phyloP scores from a whole-genome alignment of 73 alveolate species.

The Blepharisma japonicum region DNA sequence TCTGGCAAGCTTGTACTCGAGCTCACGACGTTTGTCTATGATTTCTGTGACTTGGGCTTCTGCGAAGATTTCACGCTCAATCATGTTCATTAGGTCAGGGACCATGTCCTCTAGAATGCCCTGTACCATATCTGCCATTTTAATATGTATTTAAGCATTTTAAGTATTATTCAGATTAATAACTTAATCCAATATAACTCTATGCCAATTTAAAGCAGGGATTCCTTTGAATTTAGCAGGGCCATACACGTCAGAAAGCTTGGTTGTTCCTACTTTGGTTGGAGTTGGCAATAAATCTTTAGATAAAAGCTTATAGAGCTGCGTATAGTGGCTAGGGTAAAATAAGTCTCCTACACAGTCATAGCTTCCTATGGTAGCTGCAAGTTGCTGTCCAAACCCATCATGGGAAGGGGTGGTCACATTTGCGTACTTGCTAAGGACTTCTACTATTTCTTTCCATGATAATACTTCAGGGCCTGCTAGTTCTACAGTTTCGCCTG shows the following conservation, averaged over 20 bases:
- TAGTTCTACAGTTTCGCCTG: not conserved
- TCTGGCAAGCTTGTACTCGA: slow-evolving; percentile 29
- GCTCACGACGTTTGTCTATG: not conserved
- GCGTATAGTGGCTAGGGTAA: slow-evolving; percentile 18
- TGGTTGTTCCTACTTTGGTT: not conserved
- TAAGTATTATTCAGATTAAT: not conserved
- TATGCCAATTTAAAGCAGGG: slow-evolving; percentile 5
- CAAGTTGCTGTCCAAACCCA: too few relatives aligned
- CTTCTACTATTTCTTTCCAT: not conserved
- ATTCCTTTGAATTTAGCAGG: not conserved
- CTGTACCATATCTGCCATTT: slow-evolving; percentile 29
- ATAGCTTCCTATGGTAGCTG: too few relatives aligned
- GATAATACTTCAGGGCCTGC: slow-evolving; percentile 15
- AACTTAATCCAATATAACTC: not conserved
- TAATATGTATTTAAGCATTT: not conserved
- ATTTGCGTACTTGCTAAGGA: not conserved
- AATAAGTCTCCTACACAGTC: not conserved
- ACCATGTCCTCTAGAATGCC: slow-evolving; percentile 34
- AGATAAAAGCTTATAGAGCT: not conserved
- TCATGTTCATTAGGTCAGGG: slow-evolving; percentile 15
- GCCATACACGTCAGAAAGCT: not conserved
- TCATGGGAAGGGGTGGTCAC: too few relatives aligned
- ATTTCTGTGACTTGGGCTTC: slow-evolving; percentile 4
- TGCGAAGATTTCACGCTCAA: slow-evolving; percentile 17
- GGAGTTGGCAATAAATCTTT: not conserved